Base-by-base conservation (phyloP, 2,329 filamentous ascomycete genomes). In the Domatiomyces globalis region DNA sequence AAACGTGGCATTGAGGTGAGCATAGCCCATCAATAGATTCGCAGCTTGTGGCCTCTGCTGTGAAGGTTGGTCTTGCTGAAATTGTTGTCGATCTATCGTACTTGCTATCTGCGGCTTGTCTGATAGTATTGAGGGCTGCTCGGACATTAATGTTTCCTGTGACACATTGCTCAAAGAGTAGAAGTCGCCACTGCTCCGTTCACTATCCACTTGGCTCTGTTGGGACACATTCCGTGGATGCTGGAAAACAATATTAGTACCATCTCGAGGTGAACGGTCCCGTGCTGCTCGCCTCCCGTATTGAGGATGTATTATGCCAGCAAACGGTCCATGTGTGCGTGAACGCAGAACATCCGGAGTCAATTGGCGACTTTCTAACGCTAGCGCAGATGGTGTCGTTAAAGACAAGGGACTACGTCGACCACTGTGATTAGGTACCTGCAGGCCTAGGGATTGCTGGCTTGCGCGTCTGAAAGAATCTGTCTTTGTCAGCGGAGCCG, bases 21-120 rank as follows among this genome's bases (percentile, higher is more conserved):
- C 90, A 67, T 94, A 98, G 0, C 89, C 92, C 92, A 98, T 98
- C 81, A 98, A 94, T 50, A 98, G 71, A 1, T 84, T 83, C 65
- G 96, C 89, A 0, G 86, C 81, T 51, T 56, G 56, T 42, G 73
- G 65, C 60, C 70, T 73, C 62, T 60, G 56, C 22, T 39, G 33
- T 15, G 5, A 3, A 39, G 15, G 15, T 22, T 43, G 72, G 56
- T 66, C 54, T 45, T 71, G 58, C 52, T 66, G 69, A 44, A 76
- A 77, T 49, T 67, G 64, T 51, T 66, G 63, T 29, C 45, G 39
- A 17, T 50, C 49, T 27, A 48, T 47, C 19, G 45, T 51, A 27
- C 49, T 49, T 18, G 43, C 20, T 5, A 47, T 17, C 27, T 27
- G 63, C 69, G 55, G 51, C 17, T 51, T 51, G 9, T 60, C 57